A percentile compares a stretch with the other conserved stretches of the same genome.
phyloP scores from a whole-genome alignment of 2,329 filamentous ascomycete genomes.

The Allantophomopsis cytisporea region DNA sequence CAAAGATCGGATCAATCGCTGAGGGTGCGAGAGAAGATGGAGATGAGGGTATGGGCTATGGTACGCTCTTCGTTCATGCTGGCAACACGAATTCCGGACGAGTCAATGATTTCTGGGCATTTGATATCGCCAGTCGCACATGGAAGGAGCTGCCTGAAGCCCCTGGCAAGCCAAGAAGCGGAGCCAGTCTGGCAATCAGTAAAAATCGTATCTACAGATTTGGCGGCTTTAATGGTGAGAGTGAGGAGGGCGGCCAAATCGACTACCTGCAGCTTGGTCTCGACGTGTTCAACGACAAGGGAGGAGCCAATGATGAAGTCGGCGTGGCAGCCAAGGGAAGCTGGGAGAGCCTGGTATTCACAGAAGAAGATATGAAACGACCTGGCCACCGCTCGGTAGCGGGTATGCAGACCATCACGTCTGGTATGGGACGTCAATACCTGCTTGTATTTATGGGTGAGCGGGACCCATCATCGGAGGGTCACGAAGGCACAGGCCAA shows the following conservation, averaged over 20 bases:
- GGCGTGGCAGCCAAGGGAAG: conserved; percentile 31
- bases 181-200: conserved; percentile 51
- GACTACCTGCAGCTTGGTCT: conserved; percentile 49
- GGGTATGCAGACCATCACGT: conserved; percentile 38
- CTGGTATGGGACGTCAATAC: conserved; percentile 47
- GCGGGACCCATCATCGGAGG: conserved; percentile 30
- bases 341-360: conserved; percentile 39
- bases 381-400: conserved; percentile 39
- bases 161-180: conserved; percentile 52
- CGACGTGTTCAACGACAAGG: conserved; percentile 38
- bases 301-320: conserved; percentile 30
- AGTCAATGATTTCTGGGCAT: conserved; percentile 62
- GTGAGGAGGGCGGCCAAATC: conserved; percentile 56
- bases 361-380: conserved; percentile 28
- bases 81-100: conserved; percentile 53
- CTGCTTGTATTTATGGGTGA: conserved; percentile 50
- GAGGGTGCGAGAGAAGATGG: conserved; percentile 41
- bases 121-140: conserved; percentile 45
- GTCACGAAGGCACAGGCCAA: conserved; percentile 34
- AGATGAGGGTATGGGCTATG: conserved; percentile 48
- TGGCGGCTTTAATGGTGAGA: conserved; percentile 63
- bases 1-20: conserved; percentile 42
- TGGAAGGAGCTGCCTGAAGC: conserved; percentile 60
- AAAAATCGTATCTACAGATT: conserved; percentile 60
- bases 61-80: conserved; percentile 64